Percentiles rank a stretch among this genome's conserved stretches.
These are phyloP conservation scores for Pulveroboletus frians DNA, from an alignment of 768 basidiomycete genomes.

Conservation along the genomic window DNA sequence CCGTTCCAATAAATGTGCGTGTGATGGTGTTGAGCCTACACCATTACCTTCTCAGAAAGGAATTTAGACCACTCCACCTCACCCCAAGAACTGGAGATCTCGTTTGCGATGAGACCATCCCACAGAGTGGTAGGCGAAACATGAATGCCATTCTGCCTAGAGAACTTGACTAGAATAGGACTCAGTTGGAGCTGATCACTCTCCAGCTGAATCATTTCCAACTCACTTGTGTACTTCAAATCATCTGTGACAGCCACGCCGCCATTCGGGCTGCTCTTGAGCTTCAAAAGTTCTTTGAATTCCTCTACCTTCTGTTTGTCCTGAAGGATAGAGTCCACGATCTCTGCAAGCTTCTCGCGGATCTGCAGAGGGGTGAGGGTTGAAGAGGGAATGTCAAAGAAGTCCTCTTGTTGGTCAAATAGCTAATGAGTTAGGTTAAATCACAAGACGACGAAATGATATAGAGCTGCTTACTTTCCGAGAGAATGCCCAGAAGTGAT, in stretches of 20 bases:
- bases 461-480: slow-evolving; percentile 42
- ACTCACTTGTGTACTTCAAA: slow-evolving; percentile 83
- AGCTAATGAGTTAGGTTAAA: slow-evolving; percentile 41
- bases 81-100: slow-evolving; percentile 79
- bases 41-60: slow-evolving; percentile 52
- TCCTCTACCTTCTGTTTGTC: slow-evolving; percentile 40
- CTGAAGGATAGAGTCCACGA: slow-evolving; percentile 54
- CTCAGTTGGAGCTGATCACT: background rate
- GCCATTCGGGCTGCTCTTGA: slow-evolving; percentile 67
- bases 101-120: slow-evolving; percentile 68
- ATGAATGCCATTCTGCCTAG: slow-evolving; percentile 87
- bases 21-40: slow-evolving; percentile 19
- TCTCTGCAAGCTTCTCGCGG: slow-evolving; percentile 62
- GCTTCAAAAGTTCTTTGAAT: slow-evolving; percentile 57
- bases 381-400: slow-evolving; percentile 70
- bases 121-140: slow-evolving; percentile 81
- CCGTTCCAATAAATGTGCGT: background rate
- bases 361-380: slow-evolving; percentile 64
- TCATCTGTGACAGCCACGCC: slow-evolving; percentile 81
- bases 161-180: slow-evolving; percentile 69
- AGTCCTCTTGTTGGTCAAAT: slow-evolving; percentile 71
- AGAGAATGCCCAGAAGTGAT: slow-evolving; percentile 78
- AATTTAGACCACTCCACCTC: slow-evolving; percentile 78
- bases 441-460: background rate
- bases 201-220: background rate